Percentiles rank a stretch among this genome's conserved stretches.
Evolutionary conservation across 257 asterid genomes (phyloP).

Genomic region (Nicotiana otophora): DNA sequence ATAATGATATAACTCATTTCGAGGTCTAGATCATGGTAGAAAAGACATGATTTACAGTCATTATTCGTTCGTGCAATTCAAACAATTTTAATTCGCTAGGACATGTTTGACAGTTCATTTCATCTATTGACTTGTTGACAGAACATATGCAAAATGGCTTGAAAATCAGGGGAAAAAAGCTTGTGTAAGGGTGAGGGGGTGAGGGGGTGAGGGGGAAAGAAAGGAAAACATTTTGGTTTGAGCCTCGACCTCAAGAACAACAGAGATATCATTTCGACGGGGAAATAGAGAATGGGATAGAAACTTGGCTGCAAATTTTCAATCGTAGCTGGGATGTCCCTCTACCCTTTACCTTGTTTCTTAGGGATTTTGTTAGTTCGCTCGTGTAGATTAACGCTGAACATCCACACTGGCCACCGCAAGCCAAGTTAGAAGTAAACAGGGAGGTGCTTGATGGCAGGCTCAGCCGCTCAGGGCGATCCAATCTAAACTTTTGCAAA

Average conservation of each 20-base stretch:
- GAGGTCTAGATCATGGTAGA: too few species aligned
- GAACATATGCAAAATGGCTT: background rate
- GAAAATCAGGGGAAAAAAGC: background rate
- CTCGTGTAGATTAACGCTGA: background rate
- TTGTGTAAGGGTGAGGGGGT: background rate
- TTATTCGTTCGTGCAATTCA: too few species aligned
- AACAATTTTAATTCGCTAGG: background rate
- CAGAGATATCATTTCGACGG: background rate
- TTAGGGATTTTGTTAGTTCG: background rate
- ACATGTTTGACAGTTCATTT: background rate
- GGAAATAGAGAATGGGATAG: background rate
- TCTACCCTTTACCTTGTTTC: background rate
- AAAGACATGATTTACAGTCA: too few species aligned
- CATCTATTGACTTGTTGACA: background rate
- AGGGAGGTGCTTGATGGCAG: background rate
- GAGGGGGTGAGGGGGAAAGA: background rate
- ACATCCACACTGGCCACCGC: background rate
- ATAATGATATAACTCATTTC: too few species aligned
- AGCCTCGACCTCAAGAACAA: background rate
- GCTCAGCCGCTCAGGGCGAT: background rate
- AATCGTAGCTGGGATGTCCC: background rate
- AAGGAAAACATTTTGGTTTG: background rate
- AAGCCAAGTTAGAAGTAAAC: background rate
- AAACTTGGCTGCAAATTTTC: background rate
- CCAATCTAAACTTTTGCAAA: background rate